These are phyloP conservation scores for Corynespora cassiicola DNA, from an alignment of 2,329 filamentous ascomycete species.

Conservation along the genomic window DNA sequence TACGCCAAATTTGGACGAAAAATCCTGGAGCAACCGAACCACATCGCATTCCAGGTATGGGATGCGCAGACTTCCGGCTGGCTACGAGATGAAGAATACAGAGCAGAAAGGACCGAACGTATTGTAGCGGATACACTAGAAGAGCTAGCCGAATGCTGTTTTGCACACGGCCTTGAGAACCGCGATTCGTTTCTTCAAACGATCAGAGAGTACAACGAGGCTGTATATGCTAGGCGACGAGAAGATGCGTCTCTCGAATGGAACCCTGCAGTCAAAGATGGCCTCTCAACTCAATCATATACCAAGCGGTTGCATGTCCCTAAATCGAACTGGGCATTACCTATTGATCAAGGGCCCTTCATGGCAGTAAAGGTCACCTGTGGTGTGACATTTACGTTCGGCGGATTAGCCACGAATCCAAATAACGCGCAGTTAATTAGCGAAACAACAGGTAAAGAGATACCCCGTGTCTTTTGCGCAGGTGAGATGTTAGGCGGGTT, in stretches of 20 bases:
- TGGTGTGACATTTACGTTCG: conserved; percentile 74
- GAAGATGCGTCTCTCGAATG: conserved; percentile 57
- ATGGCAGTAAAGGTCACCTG: conserved; percentile 69
- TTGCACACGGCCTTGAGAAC: conserved; percentile 55
- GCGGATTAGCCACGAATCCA: conserved; percentile 64
- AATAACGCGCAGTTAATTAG: conserved; percentile 61
- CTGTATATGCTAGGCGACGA: conserved; percentile 55
- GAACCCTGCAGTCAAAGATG: conserved; percentile 68
- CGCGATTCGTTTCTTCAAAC: conserved; percentile 58
- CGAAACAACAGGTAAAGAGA: conserved; percentile 50
- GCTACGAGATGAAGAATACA: conserved; percentile 69
- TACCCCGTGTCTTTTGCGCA: conserved; percentile 65
- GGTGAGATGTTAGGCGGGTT: conserved; percentile 69
- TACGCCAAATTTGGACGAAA: conserved; percentile 70
- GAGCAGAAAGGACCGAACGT: conserved; percentile 62
- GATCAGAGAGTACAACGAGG: conserved; percentile 64
- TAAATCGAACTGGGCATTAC: conserved; percentile 72
- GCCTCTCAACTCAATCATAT: conserved; percentile 65
- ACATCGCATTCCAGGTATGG: conserved; percentile 70
- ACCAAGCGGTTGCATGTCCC: conserved; percentile 52
- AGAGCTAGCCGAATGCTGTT: conserved; percentile 62
- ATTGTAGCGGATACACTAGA: conserved; percentile 60
- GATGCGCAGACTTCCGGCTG: conserved; percentile 60
- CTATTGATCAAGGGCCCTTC: conserved; percentile 64
- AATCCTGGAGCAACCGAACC: conserved; percentile 65